Conservation (phyloP, 1,284 basidiomycete genomes). For the Ustilago hordei region DNA sequence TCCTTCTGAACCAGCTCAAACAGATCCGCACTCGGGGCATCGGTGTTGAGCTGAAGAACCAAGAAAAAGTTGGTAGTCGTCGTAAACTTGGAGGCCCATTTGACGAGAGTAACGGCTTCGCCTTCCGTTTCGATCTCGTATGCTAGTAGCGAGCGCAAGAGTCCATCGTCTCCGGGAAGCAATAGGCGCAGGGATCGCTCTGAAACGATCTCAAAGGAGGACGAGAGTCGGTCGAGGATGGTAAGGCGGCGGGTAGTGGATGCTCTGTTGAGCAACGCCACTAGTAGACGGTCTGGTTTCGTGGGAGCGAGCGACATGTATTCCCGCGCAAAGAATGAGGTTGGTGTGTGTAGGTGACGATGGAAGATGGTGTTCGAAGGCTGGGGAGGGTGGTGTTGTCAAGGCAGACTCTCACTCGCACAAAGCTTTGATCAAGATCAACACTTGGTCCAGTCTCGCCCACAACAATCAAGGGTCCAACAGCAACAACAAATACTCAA, state of each 20-base stretch:
- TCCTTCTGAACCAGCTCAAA: slow-evolving; percentile 5
- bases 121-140: slow-evolving; percentile 28
- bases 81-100: slow-evolving; percentile 51
- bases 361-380: slow-evolving; percentile 2
- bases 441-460: not conserved
- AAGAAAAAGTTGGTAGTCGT: slow-evolving; percentile 27
- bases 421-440: not conserved
- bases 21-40: not conserved
- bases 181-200: slow-evolving; percentile 34
- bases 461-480: slow-evolving; percentile 24
- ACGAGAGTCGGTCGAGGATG: slow-evolving; percentile 18
- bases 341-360: not conserved
- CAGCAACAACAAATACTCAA: slow-evolving; percentile 9
- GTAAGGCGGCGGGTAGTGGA: slow-evolving; percentile 22
- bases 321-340: not conserved
- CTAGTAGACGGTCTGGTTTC: slow-evolving; percentile 5
- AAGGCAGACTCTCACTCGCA: slow-evolving; percentile 3
- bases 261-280: slow-evolving; percentile 35
- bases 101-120: slow-evolving; percentile 30
- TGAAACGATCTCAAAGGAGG: slow-evolving; percentile 37
- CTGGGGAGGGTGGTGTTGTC: not conserved
- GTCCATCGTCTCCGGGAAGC: slow-evolving; percentile 42
- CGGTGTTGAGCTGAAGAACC: slow-evolving; percentile 34
- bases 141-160: slow-evolving; percentile 50
- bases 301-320: slow-evolving; percentile 1